A percentile compares a stretch with the other conserved stretches of the same genome.
Conservation (phyloP, 768 basidiomycete species). For the Amanita rubescens region DNA sequence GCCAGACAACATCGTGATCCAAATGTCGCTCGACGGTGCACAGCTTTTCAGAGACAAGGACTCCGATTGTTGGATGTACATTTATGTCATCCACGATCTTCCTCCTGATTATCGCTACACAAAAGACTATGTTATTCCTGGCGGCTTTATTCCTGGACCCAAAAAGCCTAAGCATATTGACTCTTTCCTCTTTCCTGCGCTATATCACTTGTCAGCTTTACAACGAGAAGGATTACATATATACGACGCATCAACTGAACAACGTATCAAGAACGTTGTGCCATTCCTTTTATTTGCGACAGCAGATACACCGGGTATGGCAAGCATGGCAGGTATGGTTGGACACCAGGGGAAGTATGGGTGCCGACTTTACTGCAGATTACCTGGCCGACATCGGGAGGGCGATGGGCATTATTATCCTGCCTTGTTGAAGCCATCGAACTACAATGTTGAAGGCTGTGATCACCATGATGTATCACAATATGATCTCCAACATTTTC, state of each 20-base stretch:
- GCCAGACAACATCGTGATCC: constrained; percentile 25
- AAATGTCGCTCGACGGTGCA: constrained; percentile 32
- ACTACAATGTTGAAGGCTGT: constrained; percentile 12
- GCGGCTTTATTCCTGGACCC: constrained; percentile 23
- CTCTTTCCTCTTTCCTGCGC: constrained; percentile 16
- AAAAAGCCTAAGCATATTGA: constrained; percentile 21
- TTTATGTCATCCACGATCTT: constrained; percentile 30
- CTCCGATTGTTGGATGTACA: constrained; percentile 36
- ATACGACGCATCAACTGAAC: background rate
- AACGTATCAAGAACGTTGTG: no score
- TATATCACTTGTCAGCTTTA: background rate
- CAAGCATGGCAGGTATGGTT: constrained; percentile 20
- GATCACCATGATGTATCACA: background rate
- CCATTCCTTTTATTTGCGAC: constrained; percentile 20
- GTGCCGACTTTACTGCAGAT: constrained; percentile 27
- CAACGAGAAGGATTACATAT: background rate
- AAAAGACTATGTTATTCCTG: constrained; percentile 18
- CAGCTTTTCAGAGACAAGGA: constrained; percentile 34
- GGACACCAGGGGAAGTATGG: constrained; percentile 26
- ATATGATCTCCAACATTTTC: background rate
- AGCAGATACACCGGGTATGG: constrained; percentile 27
- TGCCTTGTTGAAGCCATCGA: constrained; percentile 16
- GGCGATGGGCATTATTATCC: constrained; percentile 24
- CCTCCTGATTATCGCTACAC: constrained; percentile 19
- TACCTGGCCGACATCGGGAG: constrained; percentile 19